Conservation (phyloP, 2,329 filamentous ascomycete genomes). For the Didymella segeticola region DNA sequence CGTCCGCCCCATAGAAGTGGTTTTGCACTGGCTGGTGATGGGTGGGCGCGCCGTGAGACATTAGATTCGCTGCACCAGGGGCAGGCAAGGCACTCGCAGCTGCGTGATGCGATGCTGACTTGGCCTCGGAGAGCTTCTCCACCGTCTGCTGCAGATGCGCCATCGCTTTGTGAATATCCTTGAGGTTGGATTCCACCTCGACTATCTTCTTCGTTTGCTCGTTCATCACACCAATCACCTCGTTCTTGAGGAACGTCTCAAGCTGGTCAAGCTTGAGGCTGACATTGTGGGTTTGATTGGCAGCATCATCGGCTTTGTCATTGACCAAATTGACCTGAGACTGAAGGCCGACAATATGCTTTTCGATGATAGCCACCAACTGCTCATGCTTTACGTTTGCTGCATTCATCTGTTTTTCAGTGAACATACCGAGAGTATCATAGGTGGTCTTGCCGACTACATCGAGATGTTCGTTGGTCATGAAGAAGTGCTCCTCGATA, state of each 20-base stretch:
- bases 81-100: slow-evolving; percentile 3
- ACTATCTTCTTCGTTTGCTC: slow-evolving; percentile 34
- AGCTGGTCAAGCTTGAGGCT: slow-evolving; percentile 36
- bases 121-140: slow-evolving; percentile 25
- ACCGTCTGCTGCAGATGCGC: slow-evolving; percentile 32
- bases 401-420: slow-evolving; percentile 18
- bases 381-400: slow-evolving; percentile 30
- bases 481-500: slow-evolving; percentile 44
- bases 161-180: slow-evolving; percentile 35
- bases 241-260: slow-evolving; percentile 34
- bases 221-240: slow-evolving; percentile 31
- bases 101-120: slow-evolving; percentile 2
- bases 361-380: slow-evolving; percentile 25
- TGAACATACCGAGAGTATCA: slow-evolving; percentile 29
- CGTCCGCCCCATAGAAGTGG: slow-evolving; percentile 28
- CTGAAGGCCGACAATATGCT: slow-evolving; percentile 36
- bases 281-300: slow-evolving; percentile 28
- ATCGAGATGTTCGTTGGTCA: slow-evolving; percentile 47
- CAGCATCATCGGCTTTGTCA: slow-evolving; percentile 29
- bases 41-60: slow-evolving; percentile 11
- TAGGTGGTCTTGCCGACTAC: slow-evolving; percentile 37
- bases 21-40: slow-evolving; percentile 34
- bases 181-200: slow-evolving; percentile 33
- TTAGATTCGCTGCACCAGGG: slow-evolving; percentile 3
- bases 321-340: slow-evolving; percentile 30